Conservation (phyloP, 2,329 filamentous ascomycete species). For the Herpomyces periplanetae region DNA sequence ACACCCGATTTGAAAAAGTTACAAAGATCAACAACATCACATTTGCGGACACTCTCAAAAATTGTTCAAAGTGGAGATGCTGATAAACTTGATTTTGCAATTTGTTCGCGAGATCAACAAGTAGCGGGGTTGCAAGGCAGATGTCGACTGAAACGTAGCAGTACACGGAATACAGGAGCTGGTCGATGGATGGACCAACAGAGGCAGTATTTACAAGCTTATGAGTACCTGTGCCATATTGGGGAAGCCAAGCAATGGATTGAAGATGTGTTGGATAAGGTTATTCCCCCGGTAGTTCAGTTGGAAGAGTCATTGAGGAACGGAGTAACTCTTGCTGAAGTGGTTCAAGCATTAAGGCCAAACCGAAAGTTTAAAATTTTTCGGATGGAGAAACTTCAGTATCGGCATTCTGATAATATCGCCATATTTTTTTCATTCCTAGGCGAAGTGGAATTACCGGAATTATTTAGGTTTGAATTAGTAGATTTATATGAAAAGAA, state of each 20-base stretch:
- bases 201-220: conserved; percentile 72
- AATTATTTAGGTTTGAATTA: conserved; percentile 80
- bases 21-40: conserved; percentile 54
- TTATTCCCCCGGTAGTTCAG: conserved; percentile 66
- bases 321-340: conserved; percentile 69
- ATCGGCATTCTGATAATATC: conserved; percentile 87
- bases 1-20: conserved; percentile 27
- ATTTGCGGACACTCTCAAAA: conserved; percentile 51
- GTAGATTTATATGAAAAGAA: conserved; percentile 98
- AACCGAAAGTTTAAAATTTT: conserved; percentile 44
- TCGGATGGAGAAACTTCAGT: conserved; percentile 45
- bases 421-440: conserved; percentile 80
- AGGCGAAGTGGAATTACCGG: conserved; percentile 59
- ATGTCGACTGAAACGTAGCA: conserved; percentile 32
- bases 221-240: conserved; percentile 94
- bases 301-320: conserved; percentile 68
- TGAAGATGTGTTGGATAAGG: conserved; percentile 46
- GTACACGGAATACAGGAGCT: conserved; percentile 23
- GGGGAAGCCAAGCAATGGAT: conserved; percentile 98
- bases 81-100: conserved; percentile 45
- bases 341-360: conserved; percentile 58
- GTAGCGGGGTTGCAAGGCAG: conserved; percentile 59
- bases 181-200: conserved; percentile 98
- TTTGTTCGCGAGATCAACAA: conserved; percentile 37
- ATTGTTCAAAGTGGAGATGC: conserved; percentile 32